These are phyloP conservation scores for Wickerhamiella musiphila DNA, from an alignment of 805 yeast genomes.

Conservation along the genomic window DNA sequence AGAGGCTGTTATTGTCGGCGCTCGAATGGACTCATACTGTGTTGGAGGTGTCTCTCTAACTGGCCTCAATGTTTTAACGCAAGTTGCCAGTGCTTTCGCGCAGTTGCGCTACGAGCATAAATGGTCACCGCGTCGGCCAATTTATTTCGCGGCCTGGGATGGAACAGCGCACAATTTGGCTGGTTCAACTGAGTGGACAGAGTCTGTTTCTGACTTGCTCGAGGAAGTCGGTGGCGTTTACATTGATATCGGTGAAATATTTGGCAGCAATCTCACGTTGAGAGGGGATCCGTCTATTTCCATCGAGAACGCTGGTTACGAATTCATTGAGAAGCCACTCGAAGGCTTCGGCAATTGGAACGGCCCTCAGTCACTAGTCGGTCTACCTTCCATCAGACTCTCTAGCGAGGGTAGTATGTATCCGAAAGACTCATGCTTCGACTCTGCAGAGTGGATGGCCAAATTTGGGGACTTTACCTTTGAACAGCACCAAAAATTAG, in stretches of 20 bases:
- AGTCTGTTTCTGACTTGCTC: slow-evolving; percentile 34
- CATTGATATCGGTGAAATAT: slow-evolving; percentile 52
- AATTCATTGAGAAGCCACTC: slow-evolving; percentile 18
- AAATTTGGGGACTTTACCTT: slow-evolving; percentile 39
- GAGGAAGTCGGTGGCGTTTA: slow-evolving; percentile 47
- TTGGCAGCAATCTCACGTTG: slow-evolving; percentile 32
- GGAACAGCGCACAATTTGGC: slow-evolving; percentile 66
- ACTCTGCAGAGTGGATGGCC: slow-evolving; percentile 39
- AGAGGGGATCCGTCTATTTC: slow-evolving; percentile 41
- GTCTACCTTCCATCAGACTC: slow-evolving; percentile 53
- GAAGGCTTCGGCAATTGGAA: slow-evolving; percentile 37
- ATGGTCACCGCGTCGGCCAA: slow-evolving; percentile 73
- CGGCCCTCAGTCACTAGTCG: slow-evolving; percentile 46
- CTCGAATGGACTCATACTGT: slow-evolving; percentile 62
- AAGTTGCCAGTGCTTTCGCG: slow-evolving; percentile 51
- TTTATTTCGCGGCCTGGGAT: slow-evolving; percentile 72
- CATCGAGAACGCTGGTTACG: slow-evolving; percentile 31
- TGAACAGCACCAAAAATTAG: slow-evolving; percentile 36
- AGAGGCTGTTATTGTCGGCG: slow-evolving; percentile 55
- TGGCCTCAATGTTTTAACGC: slow-evolving; percentile 57
- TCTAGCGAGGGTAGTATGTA: slow-evolving; percentile 27
- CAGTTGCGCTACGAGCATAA: slow-evolving; percentile 42
- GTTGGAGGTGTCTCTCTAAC: slow-evolving; percentile 58
- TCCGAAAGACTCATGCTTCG: slow-evolving; percentile 38
- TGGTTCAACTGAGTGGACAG: slow-evolving; percentile 69